Base-by-base conservation (phyloP, 352 stramenopile species). In the Globisporangium nunn region DNA sequence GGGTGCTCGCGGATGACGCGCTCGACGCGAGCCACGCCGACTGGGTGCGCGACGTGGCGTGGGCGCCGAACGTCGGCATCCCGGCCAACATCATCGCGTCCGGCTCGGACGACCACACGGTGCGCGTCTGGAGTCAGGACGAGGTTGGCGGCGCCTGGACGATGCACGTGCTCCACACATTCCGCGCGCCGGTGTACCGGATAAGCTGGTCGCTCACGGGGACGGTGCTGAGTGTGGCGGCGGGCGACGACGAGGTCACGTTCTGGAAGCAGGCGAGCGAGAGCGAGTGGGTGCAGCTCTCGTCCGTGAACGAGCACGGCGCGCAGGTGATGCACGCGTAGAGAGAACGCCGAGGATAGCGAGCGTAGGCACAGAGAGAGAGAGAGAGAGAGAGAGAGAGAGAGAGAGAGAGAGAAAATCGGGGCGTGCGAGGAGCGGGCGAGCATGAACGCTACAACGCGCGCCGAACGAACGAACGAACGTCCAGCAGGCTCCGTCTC, bases 41-140 rank as follows among this genome's bases (percentile, higher is more conserved):
- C 66, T 94, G 85, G 85, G 75, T 94, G 52, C 85, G 85, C 28
- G 82, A 94, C 59, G 82, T 94, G 11, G 72, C 74, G 15, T 94
- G 85, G 85, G 78, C 81, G 1, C 85, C 85, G 7, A 94, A 91
- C 61, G 78, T 91, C 4, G 85, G 85, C 43, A 89, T 91, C 45
- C 85, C 85, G 3, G 78, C 78, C 17, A 94, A 94, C 56, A 67
- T 87, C 4, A 80, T 94, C 45, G 85, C 85, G 15, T 91, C 80
- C 0, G 77, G 70, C 18, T 90, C 78, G n/a, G 85, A 94, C 58
- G 85, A 94, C 59, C 78, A 88, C 70, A 91, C 78, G 1, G 82
- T 94, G 31, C 74, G 80, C 55, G 64, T 88, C 23, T 94, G 85
- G 85, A 87, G 71, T 56, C 85, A 94, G 65, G 69, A 81, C 54